Conservation (phyloP, 1,284 basidiomycete genomes). For the Rhodotorula mucilaginosa region DNA sequence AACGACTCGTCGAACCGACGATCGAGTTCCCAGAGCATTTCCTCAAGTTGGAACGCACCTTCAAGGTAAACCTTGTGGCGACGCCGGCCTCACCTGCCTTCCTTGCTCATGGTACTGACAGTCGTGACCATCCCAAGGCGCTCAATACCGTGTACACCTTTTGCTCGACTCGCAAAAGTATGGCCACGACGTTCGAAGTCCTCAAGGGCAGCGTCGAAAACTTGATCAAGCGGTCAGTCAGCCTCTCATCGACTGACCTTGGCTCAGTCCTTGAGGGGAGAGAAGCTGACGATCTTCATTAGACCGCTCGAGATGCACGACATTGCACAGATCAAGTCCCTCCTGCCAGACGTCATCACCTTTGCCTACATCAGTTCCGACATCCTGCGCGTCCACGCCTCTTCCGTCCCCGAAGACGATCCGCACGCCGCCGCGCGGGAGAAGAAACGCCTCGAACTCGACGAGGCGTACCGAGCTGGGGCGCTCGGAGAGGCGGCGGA, state of each 20-base stretch:
- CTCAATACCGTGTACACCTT: constrained; percentile 88
- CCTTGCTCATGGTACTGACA: background rate
- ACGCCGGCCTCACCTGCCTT: too few species aligned
- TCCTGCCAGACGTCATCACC: constrained; percentile 74
- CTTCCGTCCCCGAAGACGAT: constrained; percentile 25
- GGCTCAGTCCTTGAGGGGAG: background rate
- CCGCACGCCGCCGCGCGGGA: constrained; percentile 26
- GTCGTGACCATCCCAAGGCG: constrained; percentile 56
- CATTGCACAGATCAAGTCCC: constrained; percentile 83
- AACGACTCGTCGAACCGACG: constrained; percentile 28
- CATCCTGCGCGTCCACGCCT: constrained; percentile 62
- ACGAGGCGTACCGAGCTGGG: constrained; percentile 41
- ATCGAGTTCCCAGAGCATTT: constrained; percentile 50
- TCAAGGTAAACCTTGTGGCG: constrained; percentile 42
- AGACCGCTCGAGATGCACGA: constrained; percentile 75
- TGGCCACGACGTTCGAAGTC: constrained; percentile 75
- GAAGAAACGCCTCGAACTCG: constrained; percentile 41
- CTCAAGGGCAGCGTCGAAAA: constrained; percentile 74
- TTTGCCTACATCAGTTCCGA: constrained; percentile 76
- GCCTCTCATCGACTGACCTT: too few species aligned
- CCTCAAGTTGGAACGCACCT: constrained; percentile 49
- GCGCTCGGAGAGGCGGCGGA: constrained; percentile 20
- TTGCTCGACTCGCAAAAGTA: constrained; percentile 73
- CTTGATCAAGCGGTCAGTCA: constrained; percentile 65
- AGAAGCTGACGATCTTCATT: constrained; percentile 5